A percentile compares a stretch with the other conserved stretches of the same genome.
These are phyloP conservation scores for Aspergillus bertholletiae DNA, from an alignment of 495 filamentous ascomycete genomes.

Conservation along the genomic window DNA sequence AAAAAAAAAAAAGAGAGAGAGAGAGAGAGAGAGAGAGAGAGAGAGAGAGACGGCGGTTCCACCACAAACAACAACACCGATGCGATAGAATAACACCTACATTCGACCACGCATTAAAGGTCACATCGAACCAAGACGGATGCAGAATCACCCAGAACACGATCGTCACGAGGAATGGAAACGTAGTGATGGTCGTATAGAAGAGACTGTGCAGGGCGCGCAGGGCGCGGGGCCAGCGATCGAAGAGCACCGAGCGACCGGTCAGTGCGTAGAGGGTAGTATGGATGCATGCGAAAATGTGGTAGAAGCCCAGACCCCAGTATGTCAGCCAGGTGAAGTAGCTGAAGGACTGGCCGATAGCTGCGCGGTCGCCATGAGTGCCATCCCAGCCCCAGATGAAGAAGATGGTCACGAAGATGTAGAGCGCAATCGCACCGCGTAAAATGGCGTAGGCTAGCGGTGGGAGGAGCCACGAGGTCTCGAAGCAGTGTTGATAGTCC, in stretches of 20 bases:
- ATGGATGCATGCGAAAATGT: constrained; percentile 59
- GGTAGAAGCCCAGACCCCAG: constrained; percentile 81
- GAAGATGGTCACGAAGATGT: constrained; percentile 67
- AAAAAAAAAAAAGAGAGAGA: too few species aligned
- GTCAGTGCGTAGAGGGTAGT: constrained; percentile 59
- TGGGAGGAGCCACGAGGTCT: constrained; percentile 74
- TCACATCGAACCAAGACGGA: constrained; percentile 46
- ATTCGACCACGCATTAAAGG: constrained; percentile 63
- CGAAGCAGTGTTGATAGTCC: constrained; percentile 62
- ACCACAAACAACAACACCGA: too few species aligned
- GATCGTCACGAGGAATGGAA: constrained; percentile 63
- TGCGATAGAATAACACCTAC: too few species aligned
- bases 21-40: constrained; percentile 5
- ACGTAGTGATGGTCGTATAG: constrained; percentile 64
- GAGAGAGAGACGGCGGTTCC: too few species aligned
- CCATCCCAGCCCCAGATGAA: constrained; percentile 62
- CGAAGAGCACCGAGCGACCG: constrained; percentile 53
- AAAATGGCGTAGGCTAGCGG: constrained; percentile 55
- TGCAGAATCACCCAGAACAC: constrained; percentile 51
- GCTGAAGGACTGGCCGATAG: constrained; percentile 55
- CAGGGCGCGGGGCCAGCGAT: constrained; percentile 56
- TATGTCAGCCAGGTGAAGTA: constrained; percentile 80
- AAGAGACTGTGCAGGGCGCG: constrained; percentile 63
- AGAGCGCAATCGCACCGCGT: constrained; percentile 61
- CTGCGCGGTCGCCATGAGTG: constrained; percentile 36